Evolutionary conservation across 139 green algal species (phyloP), one percentile per base, ranked within the genome.

Genomic region (Marvania coccoides): DNA sequence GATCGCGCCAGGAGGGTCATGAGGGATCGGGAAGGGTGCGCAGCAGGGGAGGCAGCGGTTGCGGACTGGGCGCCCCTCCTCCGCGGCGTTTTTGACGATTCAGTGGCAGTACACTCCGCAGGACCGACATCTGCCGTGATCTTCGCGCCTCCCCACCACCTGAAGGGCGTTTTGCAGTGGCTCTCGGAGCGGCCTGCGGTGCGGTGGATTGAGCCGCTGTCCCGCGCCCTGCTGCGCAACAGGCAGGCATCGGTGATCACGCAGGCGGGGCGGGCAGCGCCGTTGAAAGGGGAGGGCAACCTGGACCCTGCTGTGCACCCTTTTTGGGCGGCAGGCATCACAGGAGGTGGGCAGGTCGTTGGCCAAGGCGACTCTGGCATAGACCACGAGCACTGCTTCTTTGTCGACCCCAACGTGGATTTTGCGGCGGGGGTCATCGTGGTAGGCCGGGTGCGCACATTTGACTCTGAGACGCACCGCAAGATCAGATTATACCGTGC

Each of bases 341-440:
- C 58, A 1, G 77, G 91, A 12, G 13, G 71, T 4, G 65, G 73
- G 19, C 83, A 96, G 71, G 74, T 96, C 1, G 69, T 97, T 6
- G 93, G 91, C 38, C 79, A 87, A 34, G 92, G 92, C 2, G 92
- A 98, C 81, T 91, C 73, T 13, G 92, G 92, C 35, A 36, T 98
- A 90, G 72, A 79, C 36, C 58, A 53, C 15, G 30, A 77, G 12
- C 85, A 81, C 61, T 97, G 91, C 67, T 92, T 82, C 62, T 96
- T 97, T 58, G 29, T n/a, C 0, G 91, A 96, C 65, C 59, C 80
- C 12, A 34, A 58, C 14, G 35, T 51, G 8, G 63, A 63, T 19
- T 74, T 38, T 26, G 15, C 57, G 19, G 36, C 59, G 12, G 13
- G 23, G 2, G 58, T 70, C 23, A 35, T 9, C n/a, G n/a, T 55